Evolutionary conservation across 108 stramenopile genomes (phyloP), one percentile per base, ranked within the genome.

Genomic region (Bacterosira constricta): DNA sequence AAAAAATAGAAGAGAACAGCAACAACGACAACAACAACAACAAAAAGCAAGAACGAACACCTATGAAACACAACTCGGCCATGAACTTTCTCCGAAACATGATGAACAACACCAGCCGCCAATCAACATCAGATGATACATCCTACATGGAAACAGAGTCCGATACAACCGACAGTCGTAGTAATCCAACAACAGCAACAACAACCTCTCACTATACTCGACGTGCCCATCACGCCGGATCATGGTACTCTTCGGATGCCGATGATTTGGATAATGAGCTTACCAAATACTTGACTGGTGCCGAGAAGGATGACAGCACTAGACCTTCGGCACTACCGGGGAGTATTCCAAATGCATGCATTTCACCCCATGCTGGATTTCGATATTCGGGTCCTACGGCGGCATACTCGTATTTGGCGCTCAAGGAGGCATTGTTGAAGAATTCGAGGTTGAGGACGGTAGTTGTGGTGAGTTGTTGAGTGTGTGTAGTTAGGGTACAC

Each of bases 311-410:
- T 55, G 32, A 34, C 20, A 46, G 61, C 17, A 44, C 18, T 47
- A 39, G 45, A 18, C 21, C 46, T 36, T 25, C 61, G 36, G 60
- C 29, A 25, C 20, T 17, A 13, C 20, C 47, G 0, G 42, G 20
- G n/a, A 21, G 37, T 31, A 62, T 38, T 29, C 83, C 81, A 9
- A 77, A 85, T 29, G 93, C 83, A 9, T 73, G 91, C 25, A 88
- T 95, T 57, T 78, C 64, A 46, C 93, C 93, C 11, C 93, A 95
- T 81, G 93, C 93, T 25, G 93, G 93, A 41, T 95, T 83, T 75
- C 65, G 63, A 45, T 95, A 95, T 60, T 86, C 87, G 4, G 93
- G 93, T 15, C 85, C 93, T n/a, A 95, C 93, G 8, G 93, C 90
- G 7, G 93, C 90, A 15, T 88, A 86, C 61, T 84, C 85, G 6